phyloP scores from a whole-genome alignment of 805 yeast species.

The Pichia nakasei region DNA sequence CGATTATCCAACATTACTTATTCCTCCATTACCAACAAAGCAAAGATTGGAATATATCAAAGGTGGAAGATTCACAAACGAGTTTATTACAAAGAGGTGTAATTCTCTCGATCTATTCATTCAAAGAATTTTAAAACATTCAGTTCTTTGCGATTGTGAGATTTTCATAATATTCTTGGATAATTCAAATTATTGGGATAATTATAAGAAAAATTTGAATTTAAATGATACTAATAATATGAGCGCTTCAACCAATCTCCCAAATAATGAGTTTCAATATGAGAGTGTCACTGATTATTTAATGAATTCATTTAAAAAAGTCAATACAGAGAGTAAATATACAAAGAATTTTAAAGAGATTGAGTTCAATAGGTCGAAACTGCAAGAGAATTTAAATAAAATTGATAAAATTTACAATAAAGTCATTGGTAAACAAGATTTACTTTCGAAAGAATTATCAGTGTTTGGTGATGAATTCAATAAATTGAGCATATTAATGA shows the following conservation, averaged over 20 bases:
- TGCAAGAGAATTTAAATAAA: constrained; percentile 73
- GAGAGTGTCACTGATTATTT: constrained; percentile 87
- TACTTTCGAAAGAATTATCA: constrained; percentile 62
- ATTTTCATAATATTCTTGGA: constrained; percentile 65
- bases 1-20: constrained; percentile 77
- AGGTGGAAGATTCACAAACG: constrained; percentile 83
- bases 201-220: constrained; percentile 47
- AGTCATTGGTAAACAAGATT: constrained; percentile 63
- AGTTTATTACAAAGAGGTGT: constrained; percentile 77
- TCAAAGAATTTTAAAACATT: constrained; percentile 65
- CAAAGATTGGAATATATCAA: constrained; percentile 85
- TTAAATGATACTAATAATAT: constrained; percentile 11
- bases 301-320: constrained; percentile 87
- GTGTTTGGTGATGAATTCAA: constrained; percentile 62
- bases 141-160: constrained; percentile 58
- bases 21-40: constrained; percentile 93
- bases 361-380: constrained; percentile 69
- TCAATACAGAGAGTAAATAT: constrained; percentile 42
- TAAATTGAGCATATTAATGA: constrained; percentile 42
- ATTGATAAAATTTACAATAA: constrained; percentile 72
- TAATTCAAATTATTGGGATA: constrained; percentile 58
- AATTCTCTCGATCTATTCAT: constrained; percentile 72
- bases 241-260: too few species aligned
- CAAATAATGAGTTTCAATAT: constrained; percentile 12
- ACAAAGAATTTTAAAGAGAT: constrained; percentile 76